Evolutionary conservation across 2,329 filamentous ascomycete genomes (phyloP).

Genomic region (Aspergillus ruber): DNA sequence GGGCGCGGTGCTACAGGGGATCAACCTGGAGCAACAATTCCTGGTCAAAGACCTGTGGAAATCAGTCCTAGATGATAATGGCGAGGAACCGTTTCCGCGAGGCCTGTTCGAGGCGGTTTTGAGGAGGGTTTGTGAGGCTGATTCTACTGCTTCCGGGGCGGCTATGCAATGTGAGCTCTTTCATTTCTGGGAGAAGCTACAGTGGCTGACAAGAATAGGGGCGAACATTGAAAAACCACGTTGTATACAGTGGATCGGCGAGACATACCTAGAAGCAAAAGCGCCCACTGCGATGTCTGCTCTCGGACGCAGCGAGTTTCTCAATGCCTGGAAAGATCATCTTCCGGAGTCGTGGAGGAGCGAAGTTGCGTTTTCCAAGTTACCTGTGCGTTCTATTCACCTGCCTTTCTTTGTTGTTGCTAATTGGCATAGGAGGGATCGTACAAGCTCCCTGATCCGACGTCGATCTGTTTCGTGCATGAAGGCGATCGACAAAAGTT

Average conservation of each 20-base stretch:
- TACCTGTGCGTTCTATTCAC: slow-evolving; percentile 25
- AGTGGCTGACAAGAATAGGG: slow-evolving; percentile 20
- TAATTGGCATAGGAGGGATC: slow-evolving; percentile 18
- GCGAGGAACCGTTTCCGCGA: slow-evolving; percentile 25
- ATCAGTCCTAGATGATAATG: slow-evolving; percentile 31
- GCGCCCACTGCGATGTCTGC: slow-evolving; percentile 26
- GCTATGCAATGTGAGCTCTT: slow-evolving; percentile 34
- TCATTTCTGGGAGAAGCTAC: neutral
- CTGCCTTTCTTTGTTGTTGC: too few species aligned
- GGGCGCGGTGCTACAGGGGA: slow-evolving; percentile 33
- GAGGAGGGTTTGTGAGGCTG: slow-evolving; percentile 26
- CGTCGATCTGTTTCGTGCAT: slow-evolving; percentile 31
- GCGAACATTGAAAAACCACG: slow-evolving; percentile 31
- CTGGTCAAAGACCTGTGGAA: slow-evolving; percentile 37
- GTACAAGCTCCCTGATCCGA: slow-evolving; percentile 29
- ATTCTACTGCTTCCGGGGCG: slow-evolving; percentile 14
- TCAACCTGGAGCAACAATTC: slow-evolving; percentile 37
- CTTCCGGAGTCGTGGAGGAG: slow-evolving; percentile 39
- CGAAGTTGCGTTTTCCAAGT: slow-evolving; percentile 26
- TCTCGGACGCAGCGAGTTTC: slow-evolving; percentile 26
- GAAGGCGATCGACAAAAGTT: slow-evolving; percentile 23
- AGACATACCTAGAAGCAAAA: slow-evolving; percentile 33
- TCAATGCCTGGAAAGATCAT: slow-evolving; percentile 37
- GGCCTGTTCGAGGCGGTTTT: slow-evolving; percentile 34
- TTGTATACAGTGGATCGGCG: slow-evolving; percentile 33